Evolutionary conservation across 306 rosid species (phyloP), one percentile per base, ranked within the genome.

Genomic region (Dryas drummondii): DNA sequence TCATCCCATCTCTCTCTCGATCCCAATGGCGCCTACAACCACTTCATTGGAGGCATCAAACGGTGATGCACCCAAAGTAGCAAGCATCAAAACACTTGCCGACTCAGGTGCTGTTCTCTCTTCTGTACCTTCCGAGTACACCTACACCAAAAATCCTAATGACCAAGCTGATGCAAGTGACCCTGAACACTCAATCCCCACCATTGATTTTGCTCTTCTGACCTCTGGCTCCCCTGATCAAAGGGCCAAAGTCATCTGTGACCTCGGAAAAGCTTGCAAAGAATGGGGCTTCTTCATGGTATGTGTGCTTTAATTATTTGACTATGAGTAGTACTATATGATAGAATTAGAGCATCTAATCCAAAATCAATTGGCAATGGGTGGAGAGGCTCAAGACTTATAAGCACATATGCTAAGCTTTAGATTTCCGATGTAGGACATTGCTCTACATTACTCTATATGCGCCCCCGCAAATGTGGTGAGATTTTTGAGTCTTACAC

Each of bases 31-130:
- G 16, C 11, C 60, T n/a, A 55, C 32, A 55, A 7, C 60, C 8
- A 2, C 32, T 11, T 32, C 37, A 32, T 32, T 32, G 37, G 37
- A 32, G 37, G 37, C 37, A 32, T 32, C 37, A 32, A 55, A 7
- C 4, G 12, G 17, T 55, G 60, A 55, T 1, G 60, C 7, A 17
- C 11, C 32, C 10, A 63, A 73, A 8, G 74, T 82, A 54, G 52
- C 70, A 16, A 84, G 82, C 82, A 78, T 84, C 70, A 87, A 82
- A 74, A 66, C 68, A 2, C 69, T 82, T 40, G 73, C 80, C 10
- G 89, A 32, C 37, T 32, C 37, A 32, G 37, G 83, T 84, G 14
- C 53, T 47, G 16, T 4, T 12, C 71, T 46, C 55, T 19, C 27
- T 6, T 66, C 54, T 19, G 60, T 55, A 17, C 60, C 32, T 6